Conservation (phyloP, 2,329 filamentous ascomycete species). For the Aspergillus persii region DNA sequence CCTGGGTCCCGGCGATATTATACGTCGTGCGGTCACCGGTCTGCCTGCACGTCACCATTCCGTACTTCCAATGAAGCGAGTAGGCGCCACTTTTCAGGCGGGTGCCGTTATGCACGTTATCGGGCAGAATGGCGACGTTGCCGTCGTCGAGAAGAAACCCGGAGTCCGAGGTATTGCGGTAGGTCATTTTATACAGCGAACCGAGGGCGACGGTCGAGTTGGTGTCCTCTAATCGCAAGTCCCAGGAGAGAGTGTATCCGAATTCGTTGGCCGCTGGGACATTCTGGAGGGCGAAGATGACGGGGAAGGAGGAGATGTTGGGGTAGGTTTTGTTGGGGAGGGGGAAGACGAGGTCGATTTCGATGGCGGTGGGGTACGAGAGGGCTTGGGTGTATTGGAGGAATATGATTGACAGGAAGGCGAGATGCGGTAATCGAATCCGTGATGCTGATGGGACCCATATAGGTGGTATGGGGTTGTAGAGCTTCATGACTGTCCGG, state of each 20-base stretch:
- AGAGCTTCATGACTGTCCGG: neutral
- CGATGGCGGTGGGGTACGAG: slow-evolving; percentile 1
- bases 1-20: neutral
- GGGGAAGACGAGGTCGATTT: slow-evolving; percentile 7
- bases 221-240: neutral
- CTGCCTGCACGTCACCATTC: neutral
- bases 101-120: neutral
- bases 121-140: neutral
- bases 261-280: neutral
- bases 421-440: neutral
- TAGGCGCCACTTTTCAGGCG: neutral
- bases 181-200: neutral
- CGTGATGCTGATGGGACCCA: neutral
- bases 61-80: slow-evolving; percentile 4
- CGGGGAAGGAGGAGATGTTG: slow-evolving; percentile 4
- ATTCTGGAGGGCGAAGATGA: slow-evolving; percentile 7
- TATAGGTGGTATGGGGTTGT: neutral
- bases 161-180: neutral
- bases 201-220: neutral
- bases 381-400: neutral
- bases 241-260: slow-evolving; percentile 1
- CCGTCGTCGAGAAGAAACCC: neutral
- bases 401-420: neutral
- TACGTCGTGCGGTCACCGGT: neutral
- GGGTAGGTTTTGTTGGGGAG: neutral